Conservation (phyloP, 169 alveolate genomes). For the Amoebophrya sp. region DNA sequence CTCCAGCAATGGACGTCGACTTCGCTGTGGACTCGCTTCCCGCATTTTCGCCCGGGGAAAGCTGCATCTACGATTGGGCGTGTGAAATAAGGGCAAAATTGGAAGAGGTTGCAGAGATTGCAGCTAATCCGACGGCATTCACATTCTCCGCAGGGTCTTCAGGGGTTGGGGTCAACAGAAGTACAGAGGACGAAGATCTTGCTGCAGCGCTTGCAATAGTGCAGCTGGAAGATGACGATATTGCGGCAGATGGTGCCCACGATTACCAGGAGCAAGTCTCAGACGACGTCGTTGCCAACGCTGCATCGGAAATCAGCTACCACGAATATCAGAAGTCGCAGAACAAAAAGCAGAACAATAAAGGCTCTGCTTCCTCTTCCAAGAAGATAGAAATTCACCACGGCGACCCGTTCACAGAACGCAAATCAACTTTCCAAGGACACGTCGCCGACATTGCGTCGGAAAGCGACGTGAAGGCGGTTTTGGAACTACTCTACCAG, state of each 20-base stretch:
- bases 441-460: not conserved
- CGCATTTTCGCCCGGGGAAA: not conserved
- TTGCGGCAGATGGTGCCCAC: not conserved
- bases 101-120: not conserved
- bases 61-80: not conserved
- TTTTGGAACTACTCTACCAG: not conserved
- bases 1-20: not conserved
- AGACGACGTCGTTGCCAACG: not conserved
- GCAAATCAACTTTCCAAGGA: not conserved
- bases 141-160: not conserved
- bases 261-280: not conserved
- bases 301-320: not conserved
- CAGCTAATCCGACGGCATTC: no score
- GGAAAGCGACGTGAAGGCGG: not conserved
- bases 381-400: not conserved
- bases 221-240: not conserved
- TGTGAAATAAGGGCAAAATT: not conserved
- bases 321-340: not conserved
- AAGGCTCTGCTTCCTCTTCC: not conserved
- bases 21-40: not conserved
- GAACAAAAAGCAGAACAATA: not conserved
- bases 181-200: not conserved
- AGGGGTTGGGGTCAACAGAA: not conserved
- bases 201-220: not conserved
- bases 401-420: not conserved